Base-by-base conservation (phyloP, 371 early-diverging fungal genomes). In the Sporodiniella umbellata region DNA sequence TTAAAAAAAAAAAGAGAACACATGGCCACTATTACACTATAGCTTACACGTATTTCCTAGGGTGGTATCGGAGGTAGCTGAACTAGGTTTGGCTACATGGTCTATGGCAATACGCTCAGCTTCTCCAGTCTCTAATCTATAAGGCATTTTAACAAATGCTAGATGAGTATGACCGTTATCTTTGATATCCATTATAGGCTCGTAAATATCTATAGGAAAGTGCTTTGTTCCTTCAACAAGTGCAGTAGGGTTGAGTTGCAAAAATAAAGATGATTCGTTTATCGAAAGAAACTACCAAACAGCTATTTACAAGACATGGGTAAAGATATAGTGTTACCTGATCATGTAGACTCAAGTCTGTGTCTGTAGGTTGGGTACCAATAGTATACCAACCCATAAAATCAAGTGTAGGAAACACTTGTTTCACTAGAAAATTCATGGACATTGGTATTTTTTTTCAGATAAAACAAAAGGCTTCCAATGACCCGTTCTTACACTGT, bases 31-130 rank as follows among this genome's bases (percentile, higher is more conserved):
- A 2, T 28, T 17, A 25, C 23, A 17, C 30, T 18, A 11, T 11
- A 38, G 54, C 67, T 72, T 70, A 80, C 85, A 53, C 45, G 83
- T 64, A 45, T 78, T 83, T 8, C 80, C 75, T n/a, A 80, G 70
- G 15, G 67, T 64, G 0, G 68, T 66, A n/a, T 77, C 83, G 22
- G 74, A 61, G 4, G 78, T 78, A 45, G 85, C 81, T 12, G 64
- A 54, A 24, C 64, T 69, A 15, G 78, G 74, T 21, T 73, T 73
- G 15, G 91, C 89, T 26, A 91, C 86, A 63, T 92, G 92, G 62
- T 92, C 91, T 14, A 93, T 86, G 4, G 92, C 91, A 56, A 92
- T 86, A 37, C 91, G 78, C 58, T 93, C 94, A 3, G 90, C 90
- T 55, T 91, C 92, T 2, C 85, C 83, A 4, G 91, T 89, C 54